A percentile compares a stretch with the other conserved stretches of the same genome.
phyloP scores from a whole-genome alignment of 768 basidiomycete genomes.

The Phlebiopsis flavidoalba region DNA sequence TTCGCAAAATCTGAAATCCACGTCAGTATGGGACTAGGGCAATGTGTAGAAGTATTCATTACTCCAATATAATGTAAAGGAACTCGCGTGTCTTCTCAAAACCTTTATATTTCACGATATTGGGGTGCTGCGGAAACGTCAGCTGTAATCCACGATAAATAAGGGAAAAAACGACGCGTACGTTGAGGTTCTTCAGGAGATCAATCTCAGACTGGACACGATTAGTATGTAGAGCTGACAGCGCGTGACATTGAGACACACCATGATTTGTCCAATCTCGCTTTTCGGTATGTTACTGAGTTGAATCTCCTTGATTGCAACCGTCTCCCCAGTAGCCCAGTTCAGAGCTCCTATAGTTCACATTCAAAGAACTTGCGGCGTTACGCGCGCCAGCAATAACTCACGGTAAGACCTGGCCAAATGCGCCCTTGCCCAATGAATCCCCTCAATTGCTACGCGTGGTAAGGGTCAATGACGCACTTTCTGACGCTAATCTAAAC shows the following conservation, averaged over 20 bases:
- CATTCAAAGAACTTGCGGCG: neutral
- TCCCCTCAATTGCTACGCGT: conserved; percentile 86
- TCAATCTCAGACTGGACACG: conserved; percentile 85
- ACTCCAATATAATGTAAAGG: conserved; percentile 96
- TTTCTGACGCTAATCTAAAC: conserved; percentile 3
- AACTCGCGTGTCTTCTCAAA: conserved; percentile 93
- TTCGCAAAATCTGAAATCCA: conserved; percentile 76
- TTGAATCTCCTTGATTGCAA: conserved; percentile 97
- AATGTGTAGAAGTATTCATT: conserved; percentile 18
- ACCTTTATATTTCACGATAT: conserved; percentile 99
- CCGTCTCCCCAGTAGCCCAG: conserved; percentile 96
- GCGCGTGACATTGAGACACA: conserved; percentile 27
- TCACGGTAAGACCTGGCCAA: conserved; percentile 95
- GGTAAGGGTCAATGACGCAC: neutral
- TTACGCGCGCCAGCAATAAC: conserved; percentile 26
- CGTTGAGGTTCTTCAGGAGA: conserved; percentile 93
- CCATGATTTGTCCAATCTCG: conserved; percentile 97
- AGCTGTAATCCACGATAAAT: neutral
- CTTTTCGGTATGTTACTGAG: conserved; percentile 89
- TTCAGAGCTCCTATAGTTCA: conserved; percentile 68
- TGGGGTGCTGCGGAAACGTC: conserved; percentile 61
- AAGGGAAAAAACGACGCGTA: conserved; percentile 30
- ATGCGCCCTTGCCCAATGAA: conserved; percentile 93
- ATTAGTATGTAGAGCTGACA: neutral
- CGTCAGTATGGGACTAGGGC: neutral